A percentile compares a stretch with the other conserved stretches of the same genome.
Evolutionary conservation across 116 monocot genomes (phyloP).

Genomic region (Papilionanthe hybrid): DNA sequence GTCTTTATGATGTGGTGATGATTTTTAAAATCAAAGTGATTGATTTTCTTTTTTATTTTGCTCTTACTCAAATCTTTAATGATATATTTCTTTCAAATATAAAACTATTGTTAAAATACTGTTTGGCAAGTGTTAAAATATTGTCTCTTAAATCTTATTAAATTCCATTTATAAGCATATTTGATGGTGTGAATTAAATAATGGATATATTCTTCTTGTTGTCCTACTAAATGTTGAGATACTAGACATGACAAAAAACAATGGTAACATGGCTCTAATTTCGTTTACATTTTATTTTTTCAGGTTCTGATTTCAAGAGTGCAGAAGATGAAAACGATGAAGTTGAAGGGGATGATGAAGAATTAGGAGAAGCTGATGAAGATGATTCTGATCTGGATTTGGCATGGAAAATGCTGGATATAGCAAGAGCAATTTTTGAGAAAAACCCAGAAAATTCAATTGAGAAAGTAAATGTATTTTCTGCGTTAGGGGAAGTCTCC

Average conservation of each 20-base stretch:
- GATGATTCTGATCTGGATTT: constrained; percentile 88
- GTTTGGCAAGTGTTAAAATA: too few relatives aligned
- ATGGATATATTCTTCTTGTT: not conserved
- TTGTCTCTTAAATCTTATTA: too few relatives aligned
- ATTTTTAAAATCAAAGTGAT: too few relatives aligned
- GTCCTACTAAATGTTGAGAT: not conserved
- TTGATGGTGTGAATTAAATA: too few relatives aligned
- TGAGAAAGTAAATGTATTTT: constrained; percentile 74
- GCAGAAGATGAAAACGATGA: constrained; percentile 37
- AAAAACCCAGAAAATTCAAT: constrained; percentile 53
- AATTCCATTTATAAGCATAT: too few relatives aligned
- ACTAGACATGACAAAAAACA: too few relatives aligned
- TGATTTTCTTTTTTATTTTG: too few relatives aligned
- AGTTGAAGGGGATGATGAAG: constrained; percentile 55
- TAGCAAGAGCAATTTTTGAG: constrained; percentile 88
- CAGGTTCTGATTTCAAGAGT: constrained; percentile 35
- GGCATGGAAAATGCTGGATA: constrained; percentile 94
- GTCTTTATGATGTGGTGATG: too few relatives aligned
- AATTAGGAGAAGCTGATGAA: constrained; percentile 62
- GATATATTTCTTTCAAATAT: too few relatives aligned
- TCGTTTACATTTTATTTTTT: not conserved
- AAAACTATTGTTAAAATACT: too few relatives aligned
- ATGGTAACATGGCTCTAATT: not conserved
- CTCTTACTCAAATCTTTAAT: too few relatives aligned
- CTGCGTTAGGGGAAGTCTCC: constrained; percentile 78